Evolutionary conservation across 1,284 basidiomycete species (phyloP), one percentile per base, ranked within the genome.

Genomic region (Leccinum pallidistipes): DNA sequence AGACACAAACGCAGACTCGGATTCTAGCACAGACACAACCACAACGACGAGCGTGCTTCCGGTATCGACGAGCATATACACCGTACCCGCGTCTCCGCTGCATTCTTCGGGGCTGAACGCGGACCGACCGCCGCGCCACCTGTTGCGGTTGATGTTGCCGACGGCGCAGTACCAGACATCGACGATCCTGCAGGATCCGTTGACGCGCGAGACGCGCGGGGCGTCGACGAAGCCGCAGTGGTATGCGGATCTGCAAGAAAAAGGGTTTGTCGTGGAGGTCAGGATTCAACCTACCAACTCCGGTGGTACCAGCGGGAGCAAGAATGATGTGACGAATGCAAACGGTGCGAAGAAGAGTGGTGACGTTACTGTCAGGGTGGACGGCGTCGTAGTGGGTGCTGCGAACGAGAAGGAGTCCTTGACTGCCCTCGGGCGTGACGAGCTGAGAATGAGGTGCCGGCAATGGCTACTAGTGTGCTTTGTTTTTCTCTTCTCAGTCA

Each of bases 121-220:
- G 11, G 83, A 84, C 62, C 79, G 79, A 54, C 83, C 86, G 7
- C 82, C 87, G 21, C 83, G 91, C 40, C 92, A 95, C 71, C 74
- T 96, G 18, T 66, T 96, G 10, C 82, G 90, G 49, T 71, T 96
- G 58, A 87, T 83, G 43, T 76, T 96, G n/a, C 94, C 94, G 3
- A 94, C 92, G 1, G 86, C 89, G 10, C 90, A 88, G 62, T 93
- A 88, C 70, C 86, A 89, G 70, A 80, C 87, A 34, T 86, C 87
- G 47, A 86, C 85, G 0, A 84, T 95, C 18, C 18, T 50, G 49
- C 79, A 85, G 61, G 92, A 95, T 76, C 94, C 94, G 8, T 76
- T 95, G 65, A 94, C 90, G 2, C 90, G 88, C 16, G 86, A 91
- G 72, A 80, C 80, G 62, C 79, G 83, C 63, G 79, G 78, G 14